A percentile compares a stretch with the other conserved stretches of the same genome.
phyloP scores from a whole-genome alignment of 2,329 filamentous ascomycete genomes.

The Beauveria bassiana region DNA sequence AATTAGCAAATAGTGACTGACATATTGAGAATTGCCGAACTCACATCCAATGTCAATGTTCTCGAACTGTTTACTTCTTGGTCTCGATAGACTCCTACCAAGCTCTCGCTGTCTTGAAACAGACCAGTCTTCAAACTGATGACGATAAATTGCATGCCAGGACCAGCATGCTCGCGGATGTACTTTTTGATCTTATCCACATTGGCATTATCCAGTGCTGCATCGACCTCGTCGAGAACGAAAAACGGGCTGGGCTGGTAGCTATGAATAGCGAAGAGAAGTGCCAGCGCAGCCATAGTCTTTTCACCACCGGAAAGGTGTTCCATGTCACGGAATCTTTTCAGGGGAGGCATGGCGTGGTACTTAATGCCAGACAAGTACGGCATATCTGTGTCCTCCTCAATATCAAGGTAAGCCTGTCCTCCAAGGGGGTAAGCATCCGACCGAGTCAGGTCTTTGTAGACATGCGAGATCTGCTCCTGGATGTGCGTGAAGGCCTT shows the following conservation, averaged over 20 bases:
- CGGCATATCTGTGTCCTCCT: conserved; percentile 90
- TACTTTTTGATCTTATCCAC: conserved; percentile 95
- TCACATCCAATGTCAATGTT: conserved; percentile 90
- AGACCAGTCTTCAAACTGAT: conserved; percentile 93
- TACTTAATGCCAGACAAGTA: conserved; percentile 96
- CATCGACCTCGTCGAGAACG: conserved; percentile 95
- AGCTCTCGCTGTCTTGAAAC: conserved; percentile 91
- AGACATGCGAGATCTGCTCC: conserved; percentile 87
- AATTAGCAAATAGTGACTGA: conserved; percentile 15
- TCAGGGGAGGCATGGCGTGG: conserved; percentile 96
- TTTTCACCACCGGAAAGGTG: conserved; percentile 96
- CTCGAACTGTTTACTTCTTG: conserved; percentile 89
- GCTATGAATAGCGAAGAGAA: conserved; percentile 93
- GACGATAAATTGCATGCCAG: conserved; percentile 98
- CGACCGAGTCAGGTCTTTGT: conserved; percentile 88
- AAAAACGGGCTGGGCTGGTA: conserved; percentile 97
- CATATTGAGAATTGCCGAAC: conserved; percentile 27
- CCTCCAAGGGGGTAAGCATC: conserved; percentile 91
- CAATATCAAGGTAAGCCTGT: conserved; percentile 78
- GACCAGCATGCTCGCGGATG: conserved; percentile 85
- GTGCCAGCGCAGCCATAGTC: conserved; percentile 94
- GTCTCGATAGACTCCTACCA: conserved; percentile 93
- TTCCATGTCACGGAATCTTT: conserved; percentile 99
- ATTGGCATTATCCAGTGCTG: conserved; percentile 95
- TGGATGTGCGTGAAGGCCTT: conserved; percentile 93